Evolutionary conservation across 2,329 filamentous ascomycete genomes (phyloP).

Genomic region (Alternaria hordeiaustralica): DNA sequence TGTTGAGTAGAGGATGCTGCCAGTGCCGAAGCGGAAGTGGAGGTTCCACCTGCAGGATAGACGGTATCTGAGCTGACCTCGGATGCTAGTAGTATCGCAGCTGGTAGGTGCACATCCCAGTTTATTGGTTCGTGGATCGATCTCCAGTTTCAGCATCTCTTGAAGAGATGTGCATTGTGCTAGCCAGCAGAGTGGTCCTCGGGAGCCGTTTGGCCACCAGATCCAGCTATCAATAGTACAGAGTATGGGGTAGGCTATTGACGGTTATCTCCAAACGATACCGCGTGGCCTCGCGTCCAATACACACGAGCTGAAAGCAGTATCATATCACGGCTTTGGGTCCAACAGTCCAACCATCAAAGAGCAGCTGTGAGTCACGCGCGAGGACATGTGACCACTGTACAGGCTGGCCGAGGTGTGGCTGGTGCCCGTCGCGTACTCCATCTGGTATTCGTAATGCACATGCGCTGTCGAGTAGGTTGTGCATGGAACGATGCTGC

Average conservation of each 20-base stretch:
- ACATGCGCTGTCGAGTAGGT: conserved; percentile 8
- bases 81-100: background rate
- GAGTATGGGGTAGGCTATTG: conserved; percentile 16
- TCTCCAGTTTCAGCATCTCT: conserved; percentile 19
- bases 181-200: conserved; percentile 16
- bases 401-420: conserved; percentile 20
- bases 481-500: conserved; percentile 6
- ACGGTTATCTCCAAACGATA: conserved; percentile 4
- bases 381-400: conserved; percentile 23
- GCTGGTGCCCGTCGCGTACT: conserved; percentile 19
- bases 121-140: conserved; percentile 12
- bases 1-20: background rate
- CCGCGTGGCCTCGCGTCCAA: conserved; percentile 22
- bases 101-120: conserved; percentile 4
- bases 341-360: conserved; percentile 4
- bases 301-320: conserved; percentile 23
- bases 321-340: background rate
- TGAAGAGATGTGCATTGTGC: background rate
- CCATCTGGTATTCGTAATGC: background rate
- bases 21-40: conserved; percentile 4
- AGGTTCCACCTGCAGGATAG: conserved; percentile 12
- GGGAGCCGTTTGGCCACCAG: conserved; percentile 23
- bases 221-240: conserved; percentile 20
- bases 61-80: background rate
- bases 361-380: conserved; percentile 16